Percentiles rank a stretch among this genome's conserved stretches.
These are phyloP conservation scores for Cenchrus americanus DNA, from an alignment of 176 grass and related monocot species.

Conservation along the genomic window DNA sequence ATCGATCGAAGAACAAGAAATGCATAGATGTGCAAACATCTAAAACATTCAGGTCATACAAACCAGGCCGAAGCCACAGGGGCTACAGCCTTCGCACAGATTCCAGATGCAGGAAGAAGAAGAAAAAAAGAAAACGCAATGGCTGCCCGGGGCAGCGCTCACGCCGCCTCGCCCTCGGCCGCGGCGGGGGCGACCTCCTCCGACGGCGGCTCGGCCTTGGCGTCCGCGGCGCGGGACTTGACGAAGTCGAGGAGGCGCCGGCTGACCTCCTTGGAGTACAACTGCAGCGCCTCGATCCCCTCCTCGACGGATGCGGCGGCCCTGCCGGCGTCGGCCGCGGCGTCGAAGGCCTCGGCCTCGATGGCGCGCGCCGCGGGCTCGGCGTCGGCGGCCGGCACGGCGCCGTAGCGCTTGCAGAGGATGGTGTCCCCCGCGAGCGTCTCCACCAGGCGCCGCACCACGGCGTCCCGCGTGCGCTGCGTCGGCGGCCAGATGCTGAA, in stretches of 20 bases:
- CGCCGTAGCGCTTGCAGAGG: conserved; percentile 84
- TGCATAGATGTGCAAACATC: conserved; percentile 37
- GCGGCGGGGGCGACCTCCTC: conserved; percentile 21
- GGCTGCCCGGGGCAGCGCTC: not conserved
- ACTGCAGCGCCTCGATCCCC: conserved; percentile 75
- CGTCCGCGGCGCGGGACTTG: conserved; percentile 52
- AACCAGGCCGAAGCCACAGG: not conserved
- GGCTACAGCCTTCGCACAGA: not conserved
- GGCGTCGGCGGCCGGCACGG: conserved; percentile 60
- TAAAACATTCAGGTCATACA: conserved; percentile 19
- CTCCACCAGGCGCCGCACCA: conserved; percentile 77
- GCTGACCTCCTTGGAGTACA: conserved; percentile 92
- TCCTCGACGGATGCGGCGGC: conserved; percentile 60
- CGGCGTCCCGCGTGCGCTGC: conserved; percentile 83
- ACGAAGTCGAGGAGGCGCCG: conserved; percentile 69
- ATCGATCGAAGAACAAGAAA: conserved; percentile 9
- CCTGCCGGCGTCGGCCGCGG: conserved; percentile 44
- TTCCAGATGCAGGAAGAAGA: not conserved
- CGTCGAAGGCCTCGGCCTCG: conserved; percentile 78
- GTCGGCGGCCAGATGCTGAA: conserved; percentile 98
- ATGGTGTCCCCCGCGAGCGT: conserved; percentile 62
- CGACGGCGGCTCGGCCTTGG: not conserved
- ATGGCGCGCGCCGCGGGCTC: conserved; percentile 57
- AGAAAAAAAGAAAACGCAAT: not conserved
- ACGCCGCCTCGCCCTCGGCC: conserved; percentile 26